phyloP scores from a whole-genome alignment of 1,139 yeast genomes.

The Saccharomyces hybrid region DNA sequence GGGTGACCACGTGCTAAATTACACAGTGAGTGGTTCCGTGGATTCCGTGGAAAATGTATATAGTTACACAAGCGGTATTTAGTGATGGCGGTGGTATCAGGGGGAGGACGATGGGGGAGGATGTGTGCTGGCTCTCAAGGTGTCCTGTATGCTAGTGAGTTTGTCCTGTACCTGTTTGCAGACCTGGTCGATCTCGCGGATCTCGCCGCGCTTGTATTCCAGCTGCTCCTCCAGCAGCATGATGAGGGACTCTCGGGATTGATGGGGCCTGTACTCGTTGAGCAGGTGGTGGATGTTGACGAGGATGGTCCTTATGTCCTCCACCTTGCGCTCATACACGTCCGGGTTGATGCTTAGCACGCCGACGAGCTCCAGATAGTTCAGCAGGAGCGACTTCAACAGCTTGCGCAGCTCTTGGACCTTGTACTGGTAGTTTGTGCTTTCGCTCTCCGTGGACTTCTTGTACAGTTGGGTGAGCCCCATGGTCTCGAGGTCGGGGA shows the following conservation, averaged over 20 bases:
- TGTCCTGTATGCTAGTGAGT: constrained; percentile 30
- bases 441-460: constrained; percentile 14
- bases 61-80: neutral
- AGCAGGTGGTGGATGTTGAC: constrained; percentile 78
- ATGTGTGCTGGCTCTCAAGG: neutral
- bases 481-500: constrained; percentile 58
- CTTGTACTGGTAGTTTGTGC: constrained; percentile 42
- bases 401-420: constrained; percentile 63
- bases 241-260: constrained; percentile 73
- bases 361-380: constrained; percentile 68
- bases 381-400: constrained; percentile 58
- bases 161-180: constrained; percentile 40
- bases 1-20: neutral
- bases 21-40: too few relatives aligned
- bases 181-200: constrained; percentile 42
- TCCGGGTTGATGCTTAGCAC: constrained; percentile 62
- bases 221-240: constrained; percentile 61
- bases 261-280: constrained; percentile 85
- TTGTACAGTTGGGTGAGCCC: constrained; percentile 63
- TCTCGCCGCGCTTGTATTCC: constrained; percentile 46
- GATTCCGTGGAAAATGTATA: neutral
- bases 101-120: neutral
- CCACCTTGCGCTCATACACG: constrained; percentile 56
- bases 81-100: neutral
- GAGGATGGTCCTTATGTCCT: constrained; percentile 63